Conservation (phyloP, 1,284 basidiomycete genomes). For the Psilocybe mexicana region DNA sequence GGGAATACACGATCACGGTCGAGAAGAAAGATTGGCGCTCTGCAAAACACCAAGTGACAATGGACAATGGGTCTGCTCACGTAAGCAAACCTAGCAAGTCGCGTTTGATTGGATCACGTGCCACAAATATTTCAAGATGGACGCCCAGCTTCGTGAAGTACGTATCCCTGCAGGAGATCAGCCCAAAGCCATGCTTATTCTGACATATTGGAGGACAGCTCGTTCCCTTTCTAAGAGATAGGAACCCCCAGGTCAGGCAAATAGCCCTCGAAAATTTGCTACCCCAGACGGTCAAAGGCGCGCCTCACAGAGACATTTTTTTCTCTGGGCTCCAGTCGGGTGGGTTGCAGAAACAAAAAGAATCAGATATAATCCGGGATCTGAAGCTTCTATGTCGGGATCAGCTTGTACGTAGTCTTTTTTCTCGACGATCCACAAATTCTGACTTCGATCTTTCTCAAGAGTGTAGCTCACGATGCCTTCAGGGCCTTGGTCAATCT, state of each 20-base stretch:
- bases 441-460: constrained; percentile 11
- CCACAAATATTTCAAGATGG: constrained; percentile 39
- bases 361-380: constrained; percentile 71
- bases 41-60: background rate
- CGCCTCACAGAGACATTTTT: constrained; percentile 76
- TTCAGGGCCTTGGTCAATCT: constrained; percentile 94
- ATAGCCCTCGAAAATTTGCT: constrained; percentile 85
- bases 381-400: constrained; percentile 86
- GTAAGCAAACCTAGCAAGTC: constrained; percentile 18
- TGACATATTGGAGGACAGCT: constrained; percentile 48
- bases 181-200: constrained; percentile 10
- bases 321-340: constrained; percentile 56
- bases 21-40: constrained; percentile 2
- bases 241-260: constrained; percentile 85
- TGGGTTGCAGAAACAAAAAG: constrained; percentile 61
- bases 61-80: constrained; percentile 16
- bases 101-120: constrained; percentile 34
- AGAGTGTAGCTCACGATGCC: constrained; percentile 94
- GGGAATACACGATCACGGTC: background rate
- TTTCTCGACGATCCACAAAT: constrained; percentile 1
- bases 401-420: constrained; percentile 57
- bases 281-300: constrained; percentile 73
- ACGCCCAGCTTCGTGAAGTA: constrained; percentile 63
- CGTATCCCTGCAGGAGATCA: constrained; percentile 19
- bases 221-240: constrained; percentile 82